Evolutionary conservation across 768 basidiomycete genomes (phyloP).

Genomic region (Scleroderma citrinum): DNA sequence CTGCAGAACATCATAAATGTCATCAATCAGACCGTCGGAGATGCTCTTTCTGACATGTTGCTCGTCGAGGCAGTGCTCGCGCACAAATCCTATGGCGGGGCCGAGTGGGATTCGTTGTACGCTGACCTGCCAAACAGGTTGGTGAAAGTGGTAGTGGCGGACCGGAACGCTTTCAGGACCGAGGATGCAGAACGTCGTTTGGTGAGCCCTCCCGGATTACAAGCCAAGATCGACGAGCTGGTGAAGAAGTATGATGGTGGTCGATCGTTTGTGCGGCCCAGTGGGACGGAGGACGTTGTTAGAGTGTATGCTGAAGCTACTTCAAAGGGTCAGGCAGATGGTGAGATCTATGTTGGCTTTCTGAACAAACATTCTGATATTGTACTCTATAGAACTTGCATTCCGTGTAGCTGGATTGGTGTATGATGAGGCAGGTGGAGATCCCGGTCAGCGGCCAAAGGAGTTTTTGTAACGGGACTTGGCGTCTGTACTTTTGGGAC

Average conservation of each 20-base stretch:
- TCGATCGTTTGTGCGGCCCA: constrained; percentile 90
- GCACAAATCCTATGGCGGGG: constrained; percentile 76
- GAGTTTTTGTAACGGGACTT: constrained; percentile 55
- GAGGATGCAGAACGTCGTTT: constrained; percentile 91
- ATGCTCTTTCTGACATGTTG: constrained; percentile 93
- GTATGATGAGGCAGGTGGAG: constrained; percentile 79
- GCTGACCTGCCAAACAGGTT: constrained; percentile 91
- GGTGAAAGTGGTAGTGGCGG: constrained; percentile 84
- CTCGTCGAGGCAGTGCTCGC: constrained; percentile 90
- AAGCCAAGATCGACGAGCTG: constrained; percentile 75
- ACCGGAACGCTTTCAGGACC: constrained; percentile 81
- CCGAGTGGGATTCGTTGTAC: constrained; percentile 92
- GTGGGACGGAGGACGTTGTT: constrained; percentile 97
- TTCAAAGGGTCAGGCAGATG: constrained; percentile 68
- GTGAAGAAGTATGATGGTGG: constrained; percentile 76
- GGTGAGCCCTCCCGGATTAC: constrained; percentile 72
- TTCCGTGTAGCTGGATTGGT: constrained; percentile 81
- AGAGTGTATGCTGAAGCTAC: constrained; percentile 94
- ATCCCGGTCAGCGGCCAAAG: constrained; percentile 65
- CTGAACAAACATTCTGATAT: constrained; percentile 2
- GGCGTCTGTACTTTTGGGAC: neutral
- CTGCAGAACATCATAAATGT: constrained; percentile 72
- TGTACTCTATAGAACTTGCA: constrained; percentile 59
- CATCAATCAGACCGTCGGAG: constrained; percentile 98
- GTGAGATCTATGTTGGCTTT: constrained; percentile 34